These are phyloP conservation scores for Thelephora terrestris DNA, from an alignment of 1,284 basidiomycete genomes.

Conservation along the genomic window DNA sequence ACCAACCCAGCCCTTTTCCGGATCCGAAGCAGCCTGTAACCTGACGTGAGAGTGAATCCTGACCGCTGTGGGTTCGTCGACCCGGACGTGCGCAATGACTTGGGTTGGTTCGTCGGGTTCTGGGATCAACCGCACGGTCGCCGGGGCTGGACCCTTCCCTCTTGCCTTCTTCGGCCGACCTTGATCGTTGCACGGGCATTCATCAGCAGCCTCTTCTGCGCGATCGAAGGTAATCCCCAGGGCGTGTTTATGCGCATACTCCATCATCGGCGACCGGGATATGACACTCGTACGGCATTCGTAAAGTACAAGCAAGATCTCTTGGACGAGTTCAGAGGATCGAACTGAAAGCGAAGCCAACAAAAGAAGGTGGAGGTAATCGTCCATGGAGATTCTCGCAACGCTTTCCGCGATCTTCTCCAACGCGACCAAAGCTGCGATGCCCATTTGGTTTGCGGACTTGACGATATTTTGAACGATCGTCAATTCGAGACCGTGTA, in stretches of 20 bases:
- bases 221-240: conserved; percentile 48
- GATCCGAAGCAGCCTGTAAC: conserved; percentile 43
- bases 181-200: conserved; percentile 51
- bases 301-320: conserved; percentile 46
- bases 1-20: conserved; percentile 35
- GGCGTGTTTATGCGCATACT: conserved; percentile 43
- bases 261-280: conserved; percentile 17
- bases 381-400: conserved; percentile 25
- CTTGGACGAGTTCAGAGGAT: conserved; percentile 39
- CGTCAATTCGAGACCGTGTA: conserved; percentile 22
- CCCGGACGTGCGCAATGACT: conserved; percentile 41
- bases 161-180: conserved; percentile 26
- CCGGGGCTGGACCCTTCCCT: background rate
- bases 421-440: conserved; percentile 44
- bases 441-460: conserved; percentile 40
- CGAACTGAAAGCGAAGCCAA: conserved; percentile 39
- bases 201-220: conserved; percentile 53
- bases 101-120: conserved; percentile 19
- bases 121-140: background rate
- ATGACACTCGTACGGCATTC: conserved; percentile 29
- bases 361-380: conserved; percentile 44
- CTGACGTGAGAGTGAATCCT: conserved; percentile 55
- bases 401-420: conserved; percentile 41
- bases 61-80: conserved; percentile 38
- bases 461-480: conserved; percentile 40